Evolutionary conservation across 2,329 filamentous ascomycete species (phyloP).

Genomic region (Calonectria pseudoturangicola): DNA sequence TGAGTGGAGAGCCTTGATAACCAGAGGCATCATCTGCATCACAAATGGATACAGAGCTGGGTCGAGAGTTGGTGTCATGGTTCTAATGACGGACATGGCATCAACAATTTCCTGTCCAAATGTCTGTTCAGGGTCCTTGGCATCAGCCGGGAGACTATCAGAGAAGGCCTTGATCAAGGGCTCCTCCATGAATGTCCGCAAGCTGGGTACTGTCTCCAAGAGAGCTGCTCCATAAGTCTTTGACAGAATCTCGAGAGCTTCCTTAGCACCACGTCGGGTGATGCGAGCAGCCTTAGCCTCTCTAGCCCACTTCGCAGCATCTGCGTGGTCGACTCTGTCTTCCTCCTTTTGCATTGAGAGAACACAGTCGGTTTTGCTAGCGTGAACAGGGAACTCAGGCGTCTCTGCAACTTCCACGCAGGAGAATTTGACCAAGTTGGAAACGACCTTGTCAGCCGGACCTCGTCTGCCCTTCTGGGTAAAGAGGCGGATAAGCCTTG

Average conservation of each 20-base stretch:
- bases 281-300: slow-evolving; percentile 93
- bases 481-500: slow-evolving; percentile 89
- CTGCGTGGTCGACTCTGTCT: slow-evolving; percentile 92
- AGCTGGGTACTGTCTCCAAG: slow-evolving; percentile 88
- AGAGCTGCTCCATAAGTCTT: slow-evolving; percentile 85
- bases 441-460: slow-evolving; percentile 95
- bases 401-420: slow-evolving; percentile 99
- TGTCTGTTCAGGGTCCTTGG: slow-evolving; percentile 82
- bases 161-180: slow-evolving; percentile 86
- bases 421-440: slow-evolving; percentile 97
- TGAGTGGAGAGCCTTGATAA: slow-evolving; percentile 91
- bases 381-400: slow-evolving; percentile 93
- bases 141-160: slow-evolving; percentile 81
- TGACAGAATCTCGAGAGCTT: slow-evolving; percentile 92
- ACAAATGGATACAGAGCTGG: slow-evolving; percentile 85
- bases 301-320: slow-evolving; percentile 90
- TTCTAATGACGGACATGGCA: slow-evolving; percentile 92
- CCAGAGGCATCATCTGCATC: slow-evolving; percentile 86
- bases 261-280: slow-evolving; percentile 93
- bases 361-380: slow-evolving; percentile 84
- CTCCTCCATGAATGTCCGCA: slow-evolving; percentile 86
- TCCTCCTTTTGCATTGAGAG: slow-evolving; percentile 98
- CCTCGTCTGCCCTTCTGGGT: slow-evolving; percentile 86
- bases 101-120: slow-evolving; percentile 96
- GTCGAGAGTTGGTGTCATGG: slow-evolving; percentile 93